These are phyloP conservation scores for Sequoiadendron giganteum DNA, from an alignment of 75 land plant species.

Conservation along the genomic window DNA sequence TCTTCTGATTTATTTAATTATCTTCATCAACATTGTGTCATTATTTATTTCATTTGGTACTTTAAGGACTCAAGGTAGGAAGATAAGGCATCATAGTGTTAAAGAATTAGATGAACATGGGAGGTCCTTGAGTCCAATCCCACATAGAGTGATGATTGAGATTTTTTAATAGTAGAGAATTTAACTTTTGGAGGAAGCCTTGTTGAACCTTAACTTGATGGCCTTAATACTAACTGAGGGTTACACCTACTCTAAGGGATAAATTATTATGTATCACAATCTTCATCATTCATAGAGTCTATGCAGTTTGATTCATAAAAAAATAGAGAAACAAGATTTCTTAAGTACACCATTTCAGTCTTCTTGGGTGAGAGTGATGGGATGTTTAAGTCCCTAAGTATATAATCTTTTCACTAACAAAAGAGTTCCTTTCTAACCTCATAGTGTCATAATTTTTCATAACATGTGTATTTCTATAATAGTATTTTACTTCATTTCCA, in stretches of 20 bases:
- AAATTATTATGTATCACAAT: constrained; percentile 5
- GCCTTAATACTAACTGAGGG: not conserved
- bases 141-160: not conserved
- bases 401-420: not conserved
- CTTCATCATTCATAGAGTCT: constrained; percentile 36
- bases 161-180: not conserved
- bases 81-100: constrained; percentile 69
- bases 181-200: not conserved
- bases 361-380: constrained; percentile 9
- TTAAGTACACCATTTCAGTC: not conserved
- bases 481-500: not conserved
- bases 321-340: constrained; percentile 19
- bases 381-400: constrained; percentile 22
- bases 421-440: constrained; percentile 10
- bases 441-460: not conserved
- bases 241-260: not conserved
- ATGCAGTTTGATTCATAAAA: constrained; percentile 51
- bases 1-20: too few relatives aligned
- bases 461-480: constrained; percentile 7
- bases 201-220: not conserved
- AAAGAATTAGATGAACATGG: constrained; percentile 69
- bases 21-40: not conserved
- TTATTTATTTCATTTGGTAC: constrained; percentile 8
- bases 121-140: not conserved
- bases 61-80: constrained; percentile 82